A percentile compares a stretch with the other conserved stretches of the same genome.
phyloP scores from a whole-genome alignment of 169 alveolate species.

The Plasmodium vivax region DNA sequence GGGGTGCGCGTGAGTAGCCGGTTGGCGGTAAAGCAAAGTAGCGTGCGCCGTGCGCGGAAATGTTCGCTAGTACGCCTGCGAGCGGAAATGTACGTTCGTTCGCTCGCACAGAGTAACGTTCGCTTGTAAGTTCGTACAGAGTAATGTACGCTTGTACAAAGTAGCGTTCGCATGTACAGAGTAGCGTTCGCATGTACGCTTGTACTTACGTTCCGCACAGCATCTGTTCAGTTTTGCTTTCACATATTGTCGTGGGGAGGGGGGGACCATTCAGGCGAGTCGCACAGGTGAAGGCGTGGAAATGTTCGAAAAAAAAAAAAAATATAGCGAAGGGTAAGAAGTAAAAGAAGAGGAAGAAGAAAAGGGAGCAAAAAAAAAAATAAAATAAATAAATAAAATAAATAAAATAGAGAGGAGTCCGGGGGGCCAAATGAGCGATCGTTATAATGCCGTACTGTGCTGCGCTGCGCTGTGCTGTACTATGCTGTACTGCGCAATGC shows the following conservation, averaged over 20 bases:
- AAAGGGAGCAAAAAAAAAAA: not conserved
- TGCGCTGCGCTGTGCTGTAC: not conserved
- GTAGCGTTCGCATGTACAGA: no score
- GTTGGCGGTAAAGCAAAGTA: not conserved
- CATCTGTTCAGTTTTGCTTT: not conserved
- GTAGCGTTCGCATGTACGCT: not conserved
- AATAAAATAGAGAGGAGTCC: not conserved
- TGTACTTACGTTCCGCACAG: not conserved
- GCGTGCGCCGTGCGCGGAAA: not conserved
- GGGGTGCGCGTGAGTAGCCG: not conserved
- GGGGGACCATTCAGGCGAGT: not conserved
- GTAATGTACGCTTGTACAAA: not conserved
- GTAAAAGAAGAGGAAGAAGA: not conserved
- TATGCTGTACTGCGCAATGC: not conserved
- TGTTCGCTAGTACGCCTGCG: not conserved
- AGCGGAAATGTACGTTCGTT: no score
- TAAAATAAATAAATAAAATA: not conserved
- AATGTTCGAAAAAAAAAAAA: not conserved
- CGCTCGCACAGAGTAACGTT: no score
- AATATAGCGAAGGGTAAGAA: not conserved
- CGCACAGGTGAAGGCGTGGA: slow-evolving; percentile 1
- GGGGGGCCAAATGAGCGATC: not conserved
- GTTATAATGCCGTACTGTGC: not conserved
- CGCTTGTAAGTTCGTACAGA: not conserved
- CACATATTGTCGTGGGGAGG: not conserved